These are phyloP conservation scores for Schwanniomyces yamadae DNA, from an alignment of 805 yeast species.

Conservation along the genomic window DNA sequence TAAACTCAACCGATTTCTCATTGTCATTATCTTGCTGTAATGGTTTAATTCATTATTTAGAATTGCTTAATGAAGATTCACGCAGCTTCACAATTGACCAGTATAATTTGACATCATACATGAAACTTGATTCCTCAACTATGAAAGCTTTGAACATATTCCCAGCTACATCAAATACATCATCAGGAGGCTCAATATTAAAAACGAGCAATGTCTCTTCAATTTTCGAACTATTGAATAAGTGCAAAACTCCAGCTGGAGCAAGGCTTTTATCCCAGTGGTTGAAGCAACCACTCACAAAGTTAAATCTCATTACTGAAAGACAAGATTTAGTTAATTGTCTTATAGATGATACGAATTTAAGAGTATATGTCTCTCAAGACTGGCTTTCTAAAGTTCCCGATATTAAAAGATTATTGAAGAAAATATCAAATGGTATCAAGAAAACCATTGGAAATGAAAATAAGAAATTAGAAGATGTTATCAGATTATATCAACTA, in stretches of 20 bases:
- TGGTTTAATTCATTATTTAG: conserved; percentile 69
- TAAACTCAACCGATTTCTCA: conserved; percentile 42
- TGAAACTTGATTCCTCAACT: conserved; percentile 91
- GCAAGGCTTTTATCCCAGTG: conserved; percentile 84
- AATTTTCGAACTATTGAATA: conserved; percentile 79
- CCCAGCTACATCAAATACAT: conserved; percentile 44
- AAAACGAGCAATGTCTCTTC: conserved; percentile 43
- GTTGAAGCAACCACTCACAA: conserved; percentile 93
- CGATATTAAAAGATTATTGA: conserved; percentile 73
- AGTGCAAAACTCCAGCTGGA: conserved; percentile 90
- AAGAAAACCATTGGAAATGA: conserved; percentile 32
- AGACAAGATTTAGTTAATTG: conserved; percentile 77
- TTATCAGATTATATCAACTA: conserved; percentile 83
- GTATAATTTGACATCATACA: conserved; percentile 74
- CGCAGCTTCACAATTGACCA: conserved; percentile 57
- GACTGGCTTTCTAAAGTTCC: conserved; percentile 74
- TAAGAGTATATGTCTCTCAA: conserved; percentile 64
- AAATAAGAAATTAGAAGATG: conserved; percentile 77
- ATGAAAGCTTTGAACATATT: conserved; percentile 83
- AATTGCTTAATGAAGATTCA: conserved; percentile 55
- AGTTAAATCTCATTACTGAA: conserved; percentile 52
- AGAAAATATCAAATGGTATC: conserved; percentile 50
- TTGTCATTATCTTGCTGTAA: conserved; percentile 61
- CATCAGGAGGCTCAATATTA: conserved; percentile 16
- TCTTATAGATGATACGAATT: conserved; percentile 64